Base-by-base conservation (phyloP, 1,139 yeast species). In the Yamadazyma taylorii region DNA sequence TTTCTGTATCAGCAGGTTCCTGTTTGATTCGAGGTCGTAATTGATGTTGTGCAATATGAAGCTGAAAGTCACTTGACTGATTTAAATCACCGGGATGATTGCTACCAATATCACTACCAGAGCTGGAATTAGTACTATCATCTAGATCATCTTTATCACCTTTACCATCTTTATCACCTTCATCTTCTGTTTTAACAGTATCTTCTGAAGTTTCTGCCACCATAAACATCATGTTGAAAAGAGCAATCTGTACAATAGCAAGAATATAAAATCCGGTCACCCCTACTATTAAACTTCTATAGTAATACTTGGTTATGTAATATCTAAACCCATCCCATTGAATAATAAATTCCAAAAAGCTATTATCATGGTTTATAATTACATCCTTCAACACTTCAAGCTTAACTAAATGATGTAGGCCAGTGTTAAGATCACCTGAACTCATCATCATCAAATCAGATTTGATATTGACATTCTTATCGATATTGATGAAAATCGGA, bases 281-380 rank as follows among this genome's bases (percentile, higher is more conserved):
- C 1, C 87, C 88, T 8, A 74, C 27, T 1, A 74, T n/a, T 40
- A 79, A 69, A 35, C 77, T 69, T 0, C 65, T 37, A 12, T 62
- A 51, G 38, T 73, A 75, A 52, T 79, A 75, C 34, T 72, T 63
- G 38, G 71, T 73, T 53, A 84, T 53, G 42, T 78, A 73, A 54
- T 73, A 79, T 25, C 86, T 60, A 34, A 83, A 55, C 0, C 90
- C 90, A 14, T 58, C 60, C 74, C 81, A 78, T 35, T 71, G 61
- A 9, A 63, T 53, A 15, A 44, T 50, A 30, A 60, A 48, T 24
- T 50, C 49, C 22, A 58, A 37, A 32, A 32, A 42, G 2, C 52
- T 48, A 21, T 42, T 34, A 13, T 35, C 40, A 23, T 44, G 40
- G 32, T 51, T 43, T 5, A 49, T 36, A 17, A 50, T 41, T 6